Percentiles rank a stretch among this genome's conserved stretches.
phyloP scores from a whole-genome alignment of 1,139 yeast species.

The Geotrichum bryndzae region DNA sequence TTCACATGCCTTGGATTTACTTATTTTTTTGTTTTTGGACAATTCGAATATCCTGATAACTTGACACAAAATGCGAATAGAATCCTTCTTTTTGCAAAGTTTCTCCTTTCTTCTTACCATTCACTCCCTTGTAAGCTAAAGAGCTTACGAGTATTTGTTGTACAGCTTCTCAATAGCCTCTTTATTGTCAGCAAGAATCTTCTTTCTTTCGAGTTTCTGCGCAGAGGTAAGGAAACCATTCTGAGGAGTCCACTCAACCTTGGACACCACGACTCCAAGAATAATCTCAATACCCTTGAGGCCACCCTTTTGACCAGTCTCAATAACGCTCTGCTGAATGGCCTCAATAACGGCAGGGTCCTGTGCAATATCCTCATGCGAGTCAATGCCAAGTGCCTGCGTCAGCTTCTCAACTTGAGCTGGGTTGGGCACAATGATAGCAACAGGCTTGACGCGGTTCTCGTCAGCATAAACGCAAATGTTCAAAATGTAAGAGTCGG shows the following conservation, averaged over 20 bases:
- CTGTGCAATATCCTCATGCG: conserved; percentile 48
- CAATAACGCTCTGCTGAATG: conserved; percentile 54
- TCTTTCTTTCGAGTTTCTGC: conserved; percentile 91
- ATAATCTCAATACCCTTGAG: conserved; percentile 81
- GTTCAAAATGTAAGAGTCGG: conserved; percentile 69
- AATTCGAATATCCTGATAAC: not conserved
- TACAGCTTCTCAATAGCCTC: conserved; percentile 27
- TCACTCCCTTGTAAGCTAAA: not conserved
- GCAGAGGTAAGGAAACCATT: conserved; percentile 92
- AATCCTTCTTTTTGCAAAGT: not conserved
- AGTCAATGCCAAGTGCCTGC: conserved; percentile 46
- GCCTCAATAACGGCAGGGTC: conserved; percentile 53
- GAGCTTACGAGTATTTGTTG: not conserved
- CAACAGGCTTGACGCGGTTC: conserved; percentile 81
- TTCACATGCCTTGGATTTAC: not conserved
- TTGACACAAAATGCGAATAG: not conserved
- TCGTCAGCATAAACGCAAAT: conserved; percentile 92
- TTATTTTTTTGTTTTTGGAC: not conserved
- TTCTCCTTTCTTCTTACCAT: not conserved
- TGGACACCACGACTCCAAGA: conserved; percentile 69
- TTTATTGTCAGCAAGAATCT: conserved; percentile 56
- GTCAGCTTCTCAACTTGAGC: conserved; percentile 56
- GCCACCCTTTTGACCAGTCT: conserved; percentile 77
- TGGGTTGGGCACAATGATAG: conserved; percentile 80
- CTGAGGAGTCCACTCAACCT: conserved; percentile 97